Percentiles rank a stretch among this genome's conserved stretches.
phyloP scores from a whole-genome alignment of 192 early-diverging fungal species.

The Coemansia sp. region DNA sequence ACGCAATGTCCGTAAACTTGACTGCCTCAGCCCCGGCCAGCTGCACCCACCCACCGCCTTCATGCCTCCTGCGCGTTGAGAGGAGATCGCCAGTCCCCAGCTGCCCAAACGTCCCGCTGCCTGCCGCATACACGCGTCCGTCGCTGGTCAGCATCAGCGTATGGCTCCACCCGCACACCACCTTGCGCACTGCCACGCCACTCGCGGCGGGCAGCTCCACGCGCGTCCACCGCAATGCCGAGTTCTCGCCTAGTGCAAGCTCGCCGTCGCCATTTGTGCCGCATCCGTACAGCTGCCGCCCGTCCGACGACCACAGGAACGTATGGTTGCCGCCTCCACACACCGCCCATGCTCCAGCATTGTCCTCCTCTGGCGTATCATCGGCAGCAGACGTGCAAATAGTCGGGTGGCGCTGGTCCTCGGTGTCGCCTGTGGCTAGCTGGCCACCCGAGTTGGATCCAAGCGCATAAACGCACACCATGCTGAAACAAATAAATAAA shows the following conservation, averaged over 20 bases:
- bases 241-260: conserved; percentile 8
- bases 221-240: conserved; percentile 15
- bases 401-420: conserved; percentile 28
- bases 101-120: conserved; percentile 38
- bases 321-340: conserved; percentile 54
- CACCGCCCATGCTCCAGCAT: conserved; percentile 6
- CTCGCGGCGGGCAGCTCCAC: conserved; percentile 7
- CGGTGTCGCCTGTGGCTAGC: conserved; percentile 32
- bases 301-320: conserved; percentile 25
- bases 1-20: conserved; percentile 56
- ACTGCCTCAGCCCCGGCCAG: neutral
- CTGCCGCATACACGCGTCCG: conserved; percentile 28
- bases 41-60: conserved; percentile 6
- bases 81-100: conserved; percentile 11
- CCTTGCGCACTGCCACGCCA: conserved; percentile 3
- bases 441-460: conserved; percentile 56
- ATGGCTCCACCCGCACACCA: conserved; percentile 55
- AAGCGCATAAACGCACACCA: conserved; percentile 30
- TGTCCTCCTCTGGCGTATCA: neutral
- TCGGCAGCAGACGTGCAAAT: neutral
- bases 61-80: neutral
- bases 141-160: conserved; percentile 27
- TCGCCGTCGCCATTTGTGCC: conserved; percentile 47
- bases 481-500: neutral
- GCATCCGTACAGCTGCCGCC: conserved; percentile 19